phyloP scores from a whole-genome alignment of 805 yeast genomes.

The Hanseniaspora lindneri region DNA sequence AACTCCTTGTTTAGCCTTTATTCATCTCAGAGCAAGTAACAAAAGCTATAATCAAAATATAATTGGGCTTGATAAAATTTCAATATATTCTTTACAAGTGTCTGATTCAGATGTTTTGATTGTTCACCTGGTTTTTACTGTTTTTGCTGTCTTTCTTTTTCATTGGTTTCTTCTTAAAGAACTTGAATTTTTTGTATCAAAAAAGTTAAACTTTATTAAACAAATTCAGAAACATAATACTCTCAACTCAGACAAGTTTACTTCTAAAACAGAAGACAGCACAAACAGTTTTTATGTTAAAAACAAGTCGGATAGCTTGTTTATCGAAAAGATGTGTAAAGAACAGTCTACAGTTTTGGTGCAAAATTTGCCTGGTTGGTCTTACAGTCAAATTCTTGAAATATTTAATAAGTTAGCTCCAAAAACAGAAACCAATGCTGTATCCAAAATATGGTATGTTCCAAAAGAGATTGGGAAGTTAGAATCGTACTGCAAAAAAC shows the following conservation, averaged over 20 bases:
- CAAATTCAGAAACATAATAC: too few relatives aligned
- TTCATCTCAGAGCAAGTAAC: conserved; percentile 33
- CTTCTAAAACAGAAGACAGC: too few relatives aligned
- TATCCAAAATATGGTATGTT: conserved; percentile 54
- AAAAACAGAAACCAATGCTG: conserved; percentile 27
- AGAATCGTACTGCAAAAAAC: conserved; percentile 26
- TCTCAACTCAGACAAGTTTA: too few relatives aligned
- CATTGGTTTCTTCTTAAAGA: conserved; percentile 49
- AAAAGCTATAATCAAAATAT: conserved; percentile 17
- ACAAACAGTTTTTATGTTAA: not conserved
- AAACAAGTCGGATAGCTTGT: conserved; percentile 21
- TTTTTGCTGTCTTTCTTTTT: conserved; percentile 43
- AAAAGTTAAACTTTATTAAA: conserved; percentile 35
- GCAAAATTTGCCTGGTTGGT: conserved; percentile 14
- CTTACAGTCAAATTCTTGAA: conserved; percentile 20
- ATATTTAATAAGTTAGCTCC: conserved; percentile 22
- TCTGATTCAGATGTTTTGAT: conserved; percentile 39
- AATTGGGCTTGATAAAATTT: conserved; percentile 51
- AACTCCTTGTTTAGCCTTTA: conserved; percentile 50
- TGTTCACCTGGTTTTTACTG: conserved; percentile 51
- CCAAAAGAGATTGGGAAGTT: conserved; percentile 34
- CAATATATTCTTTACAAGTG: conserved; percentile 58
- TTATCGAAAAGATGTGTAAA: conserved; percentile 3
- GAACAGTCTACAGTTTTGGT: conserved; percentile 2
- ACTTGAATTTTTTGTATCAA: conserved; percentile 38